Base-by-base conservation (phyloP, 2,329 filamentous ascomycete genomes). In the Paecilomyces formosus region DNA sequence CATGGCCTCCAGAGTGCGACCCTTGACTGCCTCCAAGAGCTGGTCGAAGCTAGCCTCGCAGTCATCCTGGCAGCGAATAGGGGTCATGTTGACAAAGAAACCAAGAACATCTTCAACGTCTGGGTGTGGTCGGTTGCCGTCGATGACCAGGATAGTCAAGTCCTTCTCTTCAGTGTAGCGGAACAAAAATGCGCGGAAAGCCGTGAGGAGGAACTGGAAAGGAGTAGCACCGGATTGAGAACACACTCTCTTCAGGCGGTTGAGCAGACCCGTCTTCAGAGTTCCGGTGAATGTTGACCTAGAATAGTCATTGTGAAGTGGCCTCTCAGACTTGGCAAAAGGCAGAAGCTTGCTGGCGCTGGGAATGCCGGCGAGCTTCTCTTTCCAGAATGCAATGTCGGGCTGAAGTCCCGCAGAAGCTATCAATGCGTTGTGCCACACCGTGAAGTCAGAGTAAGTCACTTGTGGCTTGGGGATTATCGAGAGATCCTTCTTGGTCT, bases 221-320 rank as follows among this genome's bases (percentile, higher is more conserved):
- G 64, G 63, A 13, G 64, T 67, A 22, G 63, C 62, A 24, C 61
- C 64, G 13, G 63, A 61, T 21, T 64, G 60, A 11, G 64, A 59
- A 55, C 65, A 68, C 15, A 70, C 63, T 45, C 66, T 64, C 60
- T 70, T 70, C 64, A 70, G 64, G 22, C 64, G 63, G 28, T 63
- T 62, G 15, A 67, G 63, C 22, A 63, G 55, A 2, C 51, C 30
- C 18, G 57, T 56, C 21, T 60, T 59, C 15, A 69, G 60, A 12
- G 56, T 61, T 26, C 57, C 55, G 8, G 56, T 39, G 51, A 62
- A 60, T 18, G 62, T 62, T 11, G 59, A 57, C 8, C 65, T 58
- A 39, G 59, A 55, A 11, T 60, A 59, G 28, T 58, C 61, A 22
- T 61, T 60, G 24, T 57, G 50, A 21, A 55, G 55, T 53, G 55